Conservation (phyloP, 108 stramenopile genomes). For the Skeletonema potamos region DNA sequence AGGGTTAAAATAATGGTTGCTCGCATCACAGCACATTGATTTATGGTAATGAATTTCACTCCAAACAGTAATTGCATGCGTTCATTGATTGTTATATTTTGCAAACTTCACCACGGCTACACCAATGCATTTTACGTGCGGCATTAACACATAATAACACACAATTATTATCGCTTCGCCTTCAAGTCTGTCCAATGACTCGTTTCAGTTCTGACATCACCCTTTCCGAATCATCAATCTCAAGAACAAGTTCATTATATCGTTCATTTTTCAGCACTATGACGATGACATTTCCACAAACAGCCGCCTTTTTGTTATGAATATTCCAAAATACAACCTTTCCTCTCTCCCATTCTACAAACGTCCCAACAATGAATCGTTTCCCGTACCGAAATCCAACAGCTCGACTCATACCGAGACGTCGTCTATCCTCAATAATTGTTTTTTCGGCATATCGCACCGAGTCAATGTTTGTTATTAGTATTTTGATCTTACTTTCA, state of each 20-base stretch:
- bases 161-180: too few relatives aligned
- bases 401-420: neutral
- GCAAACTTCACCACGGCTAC: too few relatives aligned
- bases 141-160: too few relatives aligned
- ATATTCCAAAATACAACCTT: neutral
- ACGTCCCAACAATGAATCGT: neutral
- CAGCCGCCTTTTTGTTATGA: neutral
- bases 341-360: neutral
- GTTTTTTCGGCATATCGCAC: neutral
- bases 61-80: too few relatives aligned
- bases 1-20: too few relatives aligned
- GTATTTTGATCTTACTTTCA: slow-evolving; percentile 1
- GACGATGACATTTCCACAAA: neutral
- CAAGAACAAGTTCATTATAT: neutral
- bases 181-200: neutral
- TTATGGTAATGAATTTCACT: too few relatives aligned
- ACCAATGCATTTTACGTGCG: too few relatives aligned
- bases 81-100: too few relatives aligned
- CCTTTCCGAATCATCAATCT: neutral
- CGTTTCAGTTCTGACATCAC: neutral
- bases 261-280: neutral
- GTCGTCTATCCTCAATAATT: neutral
- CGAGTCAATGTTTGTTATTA: neutral
- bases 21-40: too few relatives aligned
- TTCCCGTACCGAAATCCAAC: neutral